phyloP scores from a whole-genome alignment of 2,329 filamentous ascomycete genomes.

The Neoscytalidium dimidiatum region DNA sequence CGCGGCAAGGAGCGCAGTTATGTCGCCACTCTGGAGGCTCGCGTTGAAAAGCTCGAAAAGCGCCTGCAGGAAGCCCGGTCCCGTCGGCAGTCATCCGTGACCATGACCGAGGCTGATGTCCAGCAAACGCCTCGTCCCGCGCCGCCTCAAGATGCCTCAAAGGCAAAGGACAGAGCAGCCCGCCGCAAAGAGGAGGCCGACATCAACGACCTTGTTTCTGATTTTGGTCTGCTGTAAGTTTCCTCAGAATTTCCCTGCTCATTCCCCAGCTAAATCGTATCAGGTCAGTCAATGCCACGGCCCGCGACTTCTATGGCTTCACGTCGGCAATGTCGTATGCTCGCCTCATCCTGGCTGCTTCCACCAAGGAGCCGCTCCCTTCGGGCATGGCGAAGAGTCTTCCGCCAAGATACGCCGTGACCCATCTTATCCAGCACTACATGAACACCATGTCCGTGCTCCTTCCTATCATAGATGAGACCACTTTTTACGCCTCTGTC shows the following conservation, averaged over 20 bases:
- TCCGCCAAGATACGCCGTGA: slow-evolving; percentile 70
- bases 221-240: slow-evolving; percentile 84
- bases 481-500: slow-evolving; percentile 73
- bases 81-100: slow-evolving; percentile 69
- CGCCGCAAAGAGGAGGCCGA: slow-evolving; percentile 73
- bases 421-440: slow-evolving; percentile 76
- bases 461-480: slow-evolving; percentile 81
- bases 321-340: slow-evolving; percentile 91
- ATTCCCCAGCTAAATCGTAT: slow-evolving; percentile 22
- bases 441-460: slow-evolving; percentile 78
- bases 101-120: slow-evolving; percentile 62
- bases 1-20: slow-evolving; percentile 95
- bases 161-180: slow-evolving; percentile 37
- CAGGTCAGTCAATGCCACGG: slow-evolving; percentile 91
- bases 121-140: slow-evolving; percentile 53
- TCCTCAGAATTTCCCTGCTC: not conserved
- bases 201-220: slow-evolving; percentile 88
- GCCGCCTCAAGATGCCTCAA: slow-evolving; percentile 36
- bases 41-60: slow-evolving; percentile 84
- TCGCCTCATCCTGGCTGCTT: slow-evolving; percentile 80
- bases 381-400: slow-evolving; percentile 60
- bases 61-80: slow-evolving; percentile 67
- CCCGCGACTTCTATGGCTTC: slow-evolving; percentile 88
- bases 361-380: slow-evolving; percentile 72
- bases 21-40: slow-evolving; percentile 89